A percentile compares a stretch with the other conserved stretches of the same genome.
Evolutionary conservation across 441 rosid genomes (phyloP).

Genomic region (Theobroma grandiflorum): DNA sequence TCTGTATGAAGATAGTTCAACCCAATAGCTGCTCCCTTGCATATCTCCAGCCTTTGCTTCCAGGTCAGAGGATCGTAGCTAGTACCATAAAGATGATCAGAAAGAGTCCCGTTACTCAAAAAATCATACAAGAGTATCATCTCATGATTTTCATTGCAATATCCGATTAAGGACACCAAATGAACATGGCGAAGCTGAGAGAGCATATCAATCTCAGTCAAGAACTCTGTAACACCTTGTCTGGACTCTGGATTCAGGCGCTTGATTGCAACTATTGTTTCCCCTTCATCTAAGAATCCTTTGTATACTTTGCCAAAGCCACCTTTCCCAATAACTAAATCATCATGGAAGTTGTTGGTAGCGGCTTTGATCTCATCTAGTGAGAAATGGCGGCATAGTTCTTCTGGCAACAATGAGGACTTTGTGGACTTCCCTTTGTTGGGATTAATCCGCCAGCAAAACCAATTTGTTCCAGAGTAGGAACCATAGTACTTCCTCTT

Average conservation of each 20-base stretch:
- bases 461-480: not conserved
- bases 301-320: slow-evolving; percentile 32
- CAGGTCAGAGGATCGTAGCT: slow-evolving; percentile 33
- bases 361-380: slow-evolving; percentile 37
- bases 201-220: slow-evolving; percentile 46
- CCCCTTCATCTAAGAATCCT: slow-evolving; percentile 35
- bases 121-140: slow-evolving; percentile 48
- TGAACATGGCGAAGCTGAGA: slow-evolving; percentile 45
- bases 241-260: slow-evolving; percentile 39
- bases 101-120: slow-evolving; percentile 41
- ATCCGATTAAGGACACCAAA: slow-evolving; percentile 50
- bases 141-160: slow-evolving; percentile 40
- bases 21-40: slow-evolving; percentile 33
- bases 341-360: slow-evolving; percentile 37
- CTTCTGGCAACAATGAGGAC: not conserved
- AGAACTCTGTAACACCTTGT: slow-evolving; percentile 49
- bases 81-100: slow-evolving; percentile 40
- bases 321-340: slow-evolving; percentile 42
- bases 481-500: not conserved
- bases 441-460: not conserved
- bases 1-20: slow-evolving; percentile 19
- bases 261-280: slow-evolving; percentile 29
- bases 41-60: slow-evolving; percentile 43
- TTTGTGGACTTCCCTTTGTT: not conserved
- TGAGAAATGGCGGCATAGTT: slow-evolving; percentile 40